Percentiles rank a stretch among this genome's conserved stretches.
phyloP scores from a whole-genome alignment of 768 basidiomycete genomes.

The Rhodotorula kratochvilovae region DNA sequence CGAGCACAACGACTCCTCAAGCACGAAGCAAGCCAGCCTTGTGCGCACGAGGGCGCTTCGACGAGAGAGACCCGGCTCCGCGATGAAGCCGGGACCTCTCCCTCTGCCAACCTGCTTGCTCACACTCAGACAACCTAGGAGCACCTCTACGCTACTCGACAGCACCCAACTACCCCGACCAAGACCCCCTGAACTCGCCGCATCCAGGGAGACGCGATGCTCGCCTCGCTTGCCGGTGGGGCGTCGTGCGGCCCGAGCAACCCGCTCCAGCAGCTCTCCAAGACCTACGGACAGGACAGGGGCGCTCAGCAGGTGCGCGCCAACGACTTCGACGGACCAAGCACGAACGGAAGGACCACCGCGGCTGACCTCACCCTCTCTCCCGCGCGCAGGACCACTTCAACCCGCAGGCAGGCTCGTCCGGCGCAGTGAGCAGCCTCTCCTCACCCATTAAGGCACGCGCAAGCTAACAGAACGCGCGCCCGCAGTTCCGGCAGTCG shows the following conservation, averaged over 20 bases:
- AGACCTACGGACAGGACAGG: conserved; percentile 72
- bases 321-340: not conserved
- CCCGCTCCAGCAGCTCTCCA: conserved; percentile 71
- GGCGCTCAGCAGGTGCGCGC: conserved; percentile 68
- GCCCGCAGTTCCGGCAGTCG: conserved; percentile 7
- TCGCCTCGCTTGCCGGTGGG: conserved; percentile 70
- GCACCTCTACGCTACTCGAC: no score
- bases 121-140: no score
- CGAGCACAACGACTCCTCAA: no score
- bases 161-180: no score
- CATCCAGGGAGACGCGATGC: conserved; percentile 18
- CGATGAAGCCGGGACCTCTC: no score
- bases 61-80: no score
- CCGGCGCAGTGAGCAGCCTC: conserved; percentile 51
- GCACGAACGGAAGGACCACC: not conserved
- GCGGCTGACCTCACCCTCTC: conserved; percentile 9
- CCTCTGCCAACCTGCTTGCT: no score
- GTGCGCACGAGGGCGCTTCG: no score
- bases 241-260: conserved; percentile 83
- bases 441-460: conserved; percentile 41
- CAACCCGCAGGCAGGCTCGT: conserved; percentile 57
- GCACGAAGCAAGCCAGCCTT: no score
- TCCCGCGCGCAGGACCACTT: conserved; percentile 61
- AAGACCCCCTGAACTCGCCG: no score
- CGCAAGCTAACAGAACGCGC: not conserved